Base-by-base conservation (phyloP, 768 basidiomycete genomes). In the Macrolepiota fuliginosa region DNA sequence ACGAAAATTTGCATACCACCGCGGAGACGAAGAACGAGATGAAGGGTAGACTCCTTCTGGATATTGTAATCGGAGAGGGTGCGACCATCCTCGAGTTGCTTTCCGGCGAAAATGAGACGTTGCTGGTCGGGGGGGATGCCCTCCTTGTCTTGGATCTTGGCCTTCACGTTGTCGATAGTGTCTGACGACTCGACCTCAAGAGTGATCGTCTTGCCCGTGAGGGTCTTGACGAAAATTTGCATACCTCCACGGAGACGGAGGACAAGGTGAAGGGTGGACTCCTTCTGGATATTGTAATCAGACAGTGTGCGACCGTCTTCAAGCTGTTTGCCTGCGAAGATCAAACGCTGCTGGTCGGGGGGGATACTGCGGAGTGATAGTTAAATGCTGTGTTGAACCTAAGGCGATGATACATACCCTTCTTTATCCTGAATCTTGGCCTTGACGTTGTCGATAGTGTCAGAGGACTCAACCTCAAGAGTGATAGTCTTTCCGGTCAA, bases 351-450 rank as follows among this genome's bases (percentile, higher is more conserved):
- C 70, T 93, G 92, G 68, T 94, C 94, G 4, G 93, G 93, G 17
- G 88, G 89, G 25, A 90, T 89, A 0, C 71, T 68, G 42, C 7
- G 25, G n/a, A 45, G 63, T 66, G 58, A 47, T 24, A 37, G 39
- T 58, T 6, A 62, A 47, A n/a, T 22, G 29, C 15, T 27, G 36
- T 49, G 22, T 32, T 46, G 19, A 12, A 15, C 10, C 25, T 10
- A 15, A n/a, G 40, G 49, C 36, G 9, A 46, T 25, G 25, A 53
- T 15, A 60, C 62, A 17, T 46, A 63, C 58, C 90, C 93, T 69
- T 94, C 93, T 79, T 95, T 96, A 72, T 95, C 93, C 73, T 95
- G 93, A 52, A 96, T 95, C 84, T 94, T 95, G 45, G 89, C 83
- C 76, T 92, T 93, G 45, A 93, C 91, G 64, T 92, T 92, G 72